These are phyloP conservation scores for Chlamydomonas asymmetrica DNA, from an alignment of 139 green algal species.

Conservation along the genomic window DNA sequence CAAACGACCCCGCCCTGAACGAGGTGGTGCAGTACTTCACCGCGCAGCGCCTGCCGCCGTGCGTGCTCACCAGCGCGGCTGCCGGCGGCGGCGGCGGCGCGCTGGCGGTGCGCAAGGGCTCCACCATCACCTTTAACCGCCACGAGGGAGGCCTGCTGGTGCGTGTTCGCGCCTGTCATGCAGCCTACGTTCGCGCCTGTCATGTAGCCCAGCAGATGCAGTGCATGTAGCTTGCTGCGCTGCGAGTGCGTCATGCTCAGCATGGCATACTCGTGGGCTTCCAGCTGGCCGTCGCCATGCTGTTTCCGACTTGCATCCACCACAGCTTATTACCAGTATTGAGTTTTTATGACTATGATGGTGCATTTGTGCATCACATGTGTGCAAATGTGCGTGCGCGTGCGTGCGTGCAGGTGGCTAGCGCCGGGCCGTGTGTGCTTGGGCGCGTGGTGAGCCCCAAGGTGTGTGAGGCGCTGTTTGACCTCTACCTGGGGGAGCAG, in stretches of 20 bases:
- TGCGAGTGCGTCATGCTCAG: no score
- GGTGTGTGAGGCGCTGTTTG: conserved; percentile 65
- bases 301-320: no score
- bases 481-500: conserved; percentile 70
- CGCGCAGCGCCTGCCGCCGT: conserved; percentile 15
- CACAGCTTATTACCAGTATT: no score
- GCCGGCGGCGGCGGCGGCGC: not conserved
- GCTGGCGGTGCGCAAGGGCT: conserved; percentile 52
- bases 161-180: conserved; percentile 10
- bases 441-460: conserved; percentile 21
- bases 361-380: no score
- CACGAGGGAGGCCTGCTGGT: not conserved
- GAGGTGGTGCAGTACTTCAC: conserved; percentile 58
- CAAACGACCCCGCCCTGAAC: conserved; percentile 45
- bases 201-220: no score
- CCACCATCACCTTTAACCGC: conserved; percentile 54
- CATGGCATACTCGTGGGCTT: no score
- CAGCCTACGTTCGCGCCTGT: no score
- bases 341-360: no score
- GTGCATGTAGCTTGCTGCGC: no score
- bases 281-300: no score
- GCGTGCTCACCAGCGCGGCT: conserved; percentile 13
- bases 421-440: not conserved
- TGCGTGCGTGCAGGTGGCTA: no score
- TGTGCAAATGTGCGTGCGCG: no score